phyloP scores from a whole-genome alignment of 768 basidiomycete species.

The Psilocybe sp. region DNA sequence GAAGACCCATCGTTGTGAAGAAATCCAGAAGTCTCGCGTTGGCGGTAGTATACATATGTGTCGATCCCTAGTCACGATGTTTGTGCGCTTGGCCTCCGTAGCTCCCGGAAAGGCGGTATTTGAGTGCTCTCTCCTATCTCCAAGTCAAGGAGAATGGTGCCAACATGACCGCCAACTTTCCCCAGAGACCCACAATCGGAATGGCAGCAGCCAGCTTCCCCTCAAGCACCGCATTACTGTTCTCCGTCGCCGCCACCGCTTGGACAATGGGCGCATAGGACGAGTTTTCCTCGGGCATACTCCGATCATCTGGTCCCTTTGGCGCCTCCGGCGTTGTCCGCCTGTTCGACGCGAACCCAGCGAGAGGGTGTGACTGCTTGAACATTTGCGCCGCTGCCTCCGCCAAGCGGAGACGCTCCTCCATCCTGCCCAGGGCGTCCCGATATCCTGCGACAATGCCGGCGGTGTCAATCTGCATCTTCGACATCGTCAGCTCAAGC shows the following conservation, averaged over 20 bases:
- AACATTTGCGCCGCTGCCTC: constrained; percentile 5
- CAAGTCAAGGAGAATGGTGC: constrained; percentile 33
- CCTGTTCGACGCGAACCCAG: too few species aligned
- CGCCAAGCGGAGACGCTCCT: constrained; percentile 15
- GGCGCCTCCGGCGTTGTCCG: background rate
- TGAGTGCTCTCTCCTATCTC: constrained; percentile 14
- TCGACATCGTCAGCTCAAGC: constrained; percentile 11
- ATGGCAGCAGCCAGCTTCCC: constrained; percentile 32
- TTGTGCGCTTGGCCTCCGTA: too few species aligned
- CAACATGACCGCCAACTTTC: constrained; percentile 30
- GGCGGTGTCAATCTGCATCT: constrained; percentile 16
- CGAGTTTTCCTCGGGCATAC: constrained; percentile 9
- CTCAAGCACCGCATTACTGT: constrained; percentile 28
- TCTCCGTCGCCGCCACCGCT: constrained; percentile 24
- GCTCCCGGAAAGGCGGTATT: too few species aligned
- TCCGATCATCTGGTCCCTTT: background rate
- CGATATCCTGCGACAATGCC: constrained; percentile 13
- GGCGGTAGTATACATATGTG: too few species aligned
- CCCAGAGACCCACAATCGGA: constrained; percentile 32
- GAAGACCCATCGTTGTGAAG: too few species aligned
- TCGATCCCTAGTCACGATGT: too few species aligned
- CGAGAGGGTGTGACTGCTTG: too few species aligned
- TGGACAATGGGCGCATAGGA: constrained; percentile 16
- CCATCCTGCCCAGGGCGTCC: constrained; percentile 12
- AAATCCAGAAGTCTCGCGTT: too few species aligned